phyloP scores from a whole-genome alignment of 768 basidiomycete species.

The Termitomyces sp. region DNA sequence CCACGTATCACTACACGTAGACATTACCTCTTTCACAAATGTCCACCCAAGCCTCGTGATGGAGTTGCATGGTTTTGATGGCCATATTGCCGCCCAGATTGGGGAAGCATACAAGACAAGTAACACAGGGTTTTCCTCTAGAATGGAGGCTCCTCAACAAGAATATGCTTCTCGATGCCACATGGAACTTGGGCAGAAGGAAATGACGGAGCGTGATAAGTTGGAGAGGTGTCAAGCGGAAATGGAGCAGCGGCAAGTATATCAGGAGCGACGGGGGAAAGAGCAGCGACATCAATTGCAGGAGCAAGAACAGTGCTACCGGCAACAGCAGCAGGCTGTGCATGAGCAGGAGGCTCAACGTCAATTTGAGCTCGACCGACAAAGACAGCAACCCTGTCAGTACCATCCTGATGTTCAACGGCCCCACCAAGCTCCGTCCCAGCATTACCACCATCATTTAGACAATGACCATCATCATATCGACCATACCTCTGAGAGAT shows the following conservation, averaged over 20 bases:
- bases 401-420: conserved; percentile 8
- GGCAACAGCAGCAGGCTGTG: conserved; percentile 9
- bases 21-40: conserved; percentile 36
- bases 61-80: conserved; percentile 53
- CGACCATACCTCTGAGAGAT: background rate
- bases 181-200: conserved; percentile 16
- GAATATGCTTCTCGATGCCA: background rate
- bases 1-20: conserved; percentile 20
- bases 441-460: background rate
- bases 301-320: conserved; percentile 6
- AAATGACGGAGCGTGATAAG: conserved; percentile 20
- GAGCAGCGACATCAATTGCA: conserved; percentile 14
- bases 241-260: conserved; percentile 16
- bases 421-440: conserved; percentile 3
- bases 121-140: conserved; percentile 25
- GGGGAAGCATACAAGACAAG: conserved; percentile 35
- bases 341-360: conserved; percentile 10
- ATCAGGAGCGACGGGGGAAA: conserved; percentile 18
- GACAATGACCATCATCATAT: background rate
- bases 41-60: conserved; percentile 53
- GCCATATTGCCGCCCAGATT: conserved; percentile 45
- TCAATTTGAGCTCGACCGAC: conserved; percentile 17
- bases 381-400: conserved; percentile 13
- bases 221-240: conserved; percentile 17
- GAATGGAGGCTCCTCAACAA: background rate